Percentiles rank a stretch among this genome's conserved stretches.
phyloP scores from a whole-genome alignment of 2,329 filamentous ascomycete genomes.

The Penicillium sp. region DNA sequence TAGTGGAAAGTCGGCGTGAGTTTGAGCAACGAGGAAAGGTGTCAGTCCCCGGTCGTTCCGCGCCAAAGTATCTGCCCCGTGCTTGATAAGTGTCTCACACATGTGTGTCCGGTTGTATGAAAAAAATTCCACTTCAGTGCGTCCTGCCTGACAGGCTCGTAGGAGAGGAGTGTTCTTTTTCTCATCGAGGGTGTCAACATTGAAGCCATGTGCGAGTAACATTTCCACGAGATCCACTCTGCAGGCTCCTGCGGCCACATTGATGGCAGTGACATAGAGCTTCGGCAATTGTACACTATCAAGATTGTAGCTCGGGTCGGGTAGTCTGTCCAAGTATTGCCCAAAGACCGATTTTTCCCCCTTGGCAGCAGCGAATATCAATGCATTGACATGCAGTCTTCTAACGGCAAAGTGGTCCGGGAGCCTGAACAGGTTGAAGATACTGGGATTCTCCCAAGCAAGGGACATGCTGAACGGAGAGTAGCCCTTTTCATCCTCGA shows the following conservation, averaged over 20 bases:
- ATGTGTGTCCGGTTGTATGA: slow-evolving; percentile 10
- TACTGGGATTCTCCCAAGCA: slow-evolving; percentile 8
- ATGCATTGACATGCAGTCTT: slow-evolving; percentile 5
- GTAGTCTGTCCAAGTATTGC: slow-evolving; percentile 9
- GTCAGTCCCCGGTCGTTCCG: background rate
- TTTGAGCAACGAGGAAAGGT: slow-evolving; percentile 8
- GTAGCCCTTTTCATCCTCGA: slow-evolving; percentile 9
- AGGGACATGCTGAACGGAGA: slow-evolving; percentile 21
- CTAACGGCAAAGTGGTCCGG: background rate
- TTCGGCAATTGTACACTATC: background rate
- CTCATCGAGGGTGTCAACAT: slow-evolving; percentile 6
- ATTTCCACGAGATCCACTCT: slow-evolving; percentile 12
- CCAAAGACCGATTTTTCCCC: slow-evolving; percentile 5
- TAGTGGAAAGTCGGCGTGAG: slow-evolving; percentile 16
- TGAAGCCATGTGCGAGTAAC: slow-evolving; percentile 12
- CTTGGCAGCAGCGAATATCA: slow-evolving; percentile 14
- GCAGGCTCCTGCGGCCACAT: slow-evolving; percentile 10
- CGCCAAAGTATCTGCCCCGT: slow-evolving; percentile 13
- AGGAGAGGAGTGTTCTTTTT: slow-evolving; percentile 15
- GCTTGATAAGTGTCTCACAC: slow-evolving; percentile 15
- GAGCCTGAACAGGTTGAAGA: slow-evolving; percentile 13
- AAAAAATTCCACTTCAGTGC: background rate
- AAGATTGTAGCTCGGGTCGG: background rate
- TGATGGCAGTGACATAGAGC: slow-evolving; percentile 11
- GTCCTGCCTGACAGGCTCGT: slow-evolving; percentile 14